Conservation (phyloP, 805 yeast genomes). For the Teunomyces kruisii region DNA sequence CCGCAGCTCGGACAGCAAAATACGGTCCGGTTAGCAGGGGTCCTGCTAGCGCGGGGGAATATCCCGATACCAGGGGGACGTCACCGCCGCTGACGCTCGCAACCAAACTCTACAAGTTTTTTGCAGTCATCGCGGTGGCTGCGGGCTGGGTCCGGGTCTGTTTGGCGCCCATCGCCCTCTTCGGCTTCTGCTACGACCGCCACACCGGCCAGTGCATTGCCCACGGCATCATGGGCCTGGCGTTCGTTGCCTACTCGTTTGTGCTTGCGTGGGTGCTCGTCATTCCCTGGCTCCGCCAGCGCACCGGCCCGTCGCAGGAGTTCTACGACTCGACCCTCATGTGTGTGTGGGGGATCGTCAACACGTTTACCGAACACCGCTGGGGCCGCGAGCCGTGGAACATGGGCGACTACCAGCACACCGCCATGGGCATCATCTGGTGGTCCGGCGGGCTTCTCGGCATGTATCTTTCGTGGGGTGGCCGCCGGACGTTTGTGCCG, state of each 20-base stretch:
- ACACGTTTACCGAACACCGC: conserved; percentile 94
- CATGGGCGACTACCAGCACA: conserved; percentile 93
- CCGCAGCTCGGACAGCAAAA: neutral
- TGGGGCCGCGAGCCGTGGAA: conserved; percentile 91
- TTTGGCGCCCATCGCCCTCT: conserved; percentile 77
- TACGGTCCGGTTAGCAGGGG: neutral
- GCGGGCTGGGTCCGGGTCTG: conserved; percentile 80
- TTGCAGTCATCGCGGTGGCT: conserved; percentile 48
- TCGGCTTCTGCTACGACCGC: conserved; percentile 81
- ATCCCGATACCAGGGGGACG: neutral
- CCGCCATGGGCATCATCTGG: conserved; percentile 95
- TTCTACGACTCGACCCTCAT: conserved; percentile 78
- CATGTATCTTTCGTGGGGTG: conserved; percentile 61
- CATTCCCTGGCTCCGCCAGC: conserved; percentile 70
- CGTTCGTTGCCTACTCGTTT: conserved; percentile 80
- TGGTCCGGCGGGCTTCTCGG: conserved; percentile 94
- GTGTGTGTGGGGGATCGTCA: conserved; percentile 88
- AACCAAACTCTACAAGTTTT: conserved; percentile 35
- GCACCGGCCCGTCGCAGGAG: conserved; percentile 59
- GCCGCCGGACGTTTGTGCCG: conserved; percentile 73
- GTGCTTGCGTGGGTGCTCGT: conserved; percentile 64
- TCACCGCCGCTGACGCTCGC: conserved; percentile 11
- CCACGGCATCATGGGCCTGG: conserved; percentile 95
- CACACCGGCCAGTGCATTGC: conserved; percentile 96
- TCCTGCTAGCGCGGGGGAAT: neutral